These are phyloP conservation scores for Ustilago tritici DNA, from an alignment of 1,284 basidiomycete species.

Conservation along the genomic window DNA sequence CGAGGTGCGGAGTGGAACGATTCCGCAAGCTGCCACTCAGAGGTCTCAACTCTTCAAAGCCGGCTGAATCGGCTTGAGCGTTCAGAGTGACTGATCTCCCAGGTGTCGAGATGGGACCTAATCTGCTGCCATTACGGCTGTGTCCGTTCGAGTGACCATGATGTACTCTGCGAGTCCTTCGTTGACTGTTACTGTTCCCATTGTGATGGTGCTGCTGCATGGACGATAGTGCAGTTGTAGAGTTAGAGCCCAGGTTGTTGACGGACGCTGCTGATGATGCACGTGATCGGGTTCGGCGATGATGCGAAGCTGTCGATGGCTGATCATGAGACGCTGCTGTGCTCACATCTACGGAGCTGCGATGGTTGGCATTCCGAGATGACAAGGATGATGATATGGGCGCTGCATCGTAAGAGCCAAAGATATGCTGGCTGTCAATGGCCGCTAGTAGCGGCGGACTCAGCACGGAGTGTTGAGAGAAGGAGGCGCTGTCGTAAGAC, in stretches of 20 bases:
- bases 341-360: not conserved
- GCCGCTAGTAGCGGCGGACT: constrained; percentile 42
- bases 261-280: constrained; percentile 31
- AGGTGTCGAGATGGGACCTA: constrained; percentile 15
- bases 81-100: constrained; percentile 4
- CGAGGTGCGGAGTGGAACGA: constrained; percentile 42
- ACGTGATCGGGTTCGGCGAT: constrained; percentile 25
- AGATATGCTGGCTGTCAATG: constrained; percentile 44
- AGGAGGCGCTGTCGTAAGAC: constrained; percentile 36
- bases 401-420: constrained; percentile 21
- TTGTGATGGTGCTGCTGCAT: constrained; percentile 17
- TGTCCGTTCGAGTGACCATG: constrained; percentile 15
- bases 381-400: not conserved
- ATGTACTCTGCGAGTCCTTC: constrained; percentile 20
- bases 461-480: constrained; percentile 33
- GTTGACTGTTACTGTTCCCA: constrained; percentile 3
- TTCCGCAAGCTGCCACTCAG: constrained; percentile 31
- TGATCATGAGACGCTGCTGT: constrained; percentile 10
- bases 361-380: constrained; percentile 7
- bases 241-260: constrained; percentile 8
- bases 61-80: not conserved
- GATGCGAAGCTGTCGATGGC: constrained; percentile 3
- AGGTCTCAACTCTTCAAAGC: constrained; percentile 15
- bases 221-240: not conserved
- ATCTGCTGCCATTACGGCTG: constrained; percentile 26